Evolutionary conservation across 768 basidiomycete species (phyloP).

Genomic region (Xerocomellus amylosporus): DNA sequence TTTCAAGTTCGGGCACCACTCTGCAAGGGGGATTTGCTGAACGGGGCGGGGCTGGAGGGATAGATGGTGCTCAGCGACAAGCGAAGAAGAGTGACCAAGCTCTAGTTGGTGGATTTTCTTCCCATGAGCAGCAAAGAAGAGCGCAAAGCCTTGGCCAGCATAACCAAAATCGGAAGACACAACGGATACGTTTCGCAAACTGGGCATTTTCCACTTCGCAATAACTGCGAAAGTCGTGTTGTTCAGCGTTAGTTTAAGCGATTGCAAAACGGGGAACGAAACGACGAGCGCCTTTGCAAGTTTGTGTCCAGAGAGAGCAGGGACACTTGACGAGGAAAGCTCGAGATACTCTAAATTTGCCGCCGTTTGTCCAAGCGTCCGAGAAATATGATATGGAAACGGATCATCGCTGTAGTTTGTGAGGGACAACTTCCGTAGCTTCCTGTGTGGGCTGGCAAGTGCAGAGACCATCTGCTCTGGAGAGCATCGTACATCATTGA

Average conservation of each 20-base stretch:
- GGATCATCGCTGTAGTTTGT: conserved; percentile 70
- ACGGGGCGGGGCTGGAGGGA: conserved; percentile 41
- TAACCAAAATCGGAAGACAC: conserved; percentile 70
- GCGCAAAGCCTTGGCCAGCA: conserved; percentile 59
- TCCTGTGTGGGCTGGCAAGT: conserved; percentile 52
- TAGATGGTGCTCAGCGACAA: conserved; percentile 66
- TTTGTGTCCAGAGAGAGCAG: conserved; percentile 36
- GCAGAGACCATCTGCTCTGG: conserved; percentile 57
- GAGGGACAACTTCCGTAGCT: conserved; percentile 60
- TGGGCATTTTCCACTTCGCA: conserved; percentile 64
- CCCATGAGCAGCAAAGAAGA: conserved; percentile 68
- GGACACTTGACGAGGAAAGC: conserved; percentile 55
- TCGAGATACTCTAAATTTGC: conserved; percentile 65
- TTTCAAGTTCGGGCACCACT: conserved; percentile 65
- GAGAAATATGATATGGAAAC: conserved; percentile 53
- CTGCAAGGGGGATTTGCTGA: conserved; percentile 49
- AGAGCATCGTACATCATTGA: conserved; percentile 44
- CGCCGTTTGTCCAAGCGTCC: conserved; percentile 50
- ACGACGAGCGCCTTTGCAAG: conserved; percentile 26
- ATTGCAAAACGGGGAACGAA: conserved; percentile 58
- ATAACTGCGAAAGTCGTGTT: conserved; percentile 68
- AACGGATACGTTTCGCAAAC: conserved; percentile 60
- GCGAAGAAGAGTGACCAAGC: conserved; percentile 66
- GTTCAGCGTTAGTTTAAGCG: conserved; percentile 69
- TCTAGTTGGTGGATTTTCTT: conserved; percentile 61